These are phyloP conservation scores for Cinnamomum micranthum DNA, from an alignment of 164 flowering plant genomes.

Conservation along the genomic window DNA sequence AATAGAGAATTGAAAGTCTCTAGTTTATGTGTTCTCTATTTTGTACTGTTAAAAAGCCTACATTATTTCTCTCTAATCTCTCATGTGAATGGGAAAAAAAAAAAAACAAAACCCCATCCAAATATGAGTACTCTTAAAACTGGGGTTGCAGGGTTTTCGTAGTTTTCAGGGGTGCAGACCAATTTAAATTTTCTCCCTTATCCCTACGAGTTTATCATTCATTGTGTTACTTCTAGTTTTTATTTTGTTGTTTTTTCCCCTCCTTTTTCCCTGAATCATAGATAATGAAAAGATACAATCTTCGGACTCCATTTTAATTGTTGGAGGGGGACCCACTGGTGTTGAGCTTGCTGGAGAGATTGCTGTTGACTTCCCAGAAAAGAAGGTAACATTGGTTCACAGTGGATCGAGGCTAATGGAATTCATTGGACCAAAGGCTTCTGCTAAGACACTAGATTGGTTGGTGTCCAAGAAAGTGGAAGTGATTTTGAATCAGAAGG, in stretches of 20 bases:
- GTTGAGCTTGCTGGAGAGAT: slow-evolving; percentile 93
- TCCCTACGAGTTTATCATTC: too few relatives aligned
- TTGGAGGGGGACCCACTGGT: slow-evolving; percentile 94
- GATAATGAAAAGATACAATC: slow-evolving; percentile 54
- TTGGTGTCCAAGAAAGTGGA: slow-evolving; percentile 62
- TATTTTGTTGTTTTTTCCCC: too few relatives aligned
- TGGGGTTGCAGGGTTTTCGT: too few relatives aligned
- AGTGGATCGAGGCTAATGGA: slow-evolving; percentile 66
- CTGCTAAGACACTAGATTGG: slow-evolving; percentile 66
- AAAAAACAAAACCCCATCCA: too few relatives aligned
- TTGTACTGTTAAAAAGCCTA: not conserved
- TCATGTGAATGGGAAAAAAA: too few relatives aligned
- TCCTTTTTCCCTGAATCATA: slow-evolving; percentile 17
- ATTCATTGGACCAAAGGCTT: slow-evolving; percentile 70
- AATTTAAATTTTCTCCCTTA: not conserved
- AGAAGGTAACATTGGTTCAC: slow-evolving; percentile 69
- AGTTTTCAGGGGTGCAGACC: not conserved
- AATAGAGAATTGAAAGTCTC: too few relatives aligned
- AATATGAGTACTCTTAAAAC: too few relatives aligned
- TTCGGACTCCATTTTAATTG: slow-evolving; percentile 58
- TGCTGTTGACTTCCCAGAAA: slow-evolving; percentile 67
- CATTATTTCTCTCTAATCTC: not conserved
- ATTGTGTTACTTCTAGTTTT: not conserved
- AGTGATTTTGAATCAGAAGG: slow-evolving; percentile 50
- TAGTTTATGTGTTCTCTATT: too few relatives aligned